Evolutionary conservation across 2,329 filamentous ascomycete genomes (phyloP).

Genomic region (Tolypocladium cylindrosporum): DNA sequence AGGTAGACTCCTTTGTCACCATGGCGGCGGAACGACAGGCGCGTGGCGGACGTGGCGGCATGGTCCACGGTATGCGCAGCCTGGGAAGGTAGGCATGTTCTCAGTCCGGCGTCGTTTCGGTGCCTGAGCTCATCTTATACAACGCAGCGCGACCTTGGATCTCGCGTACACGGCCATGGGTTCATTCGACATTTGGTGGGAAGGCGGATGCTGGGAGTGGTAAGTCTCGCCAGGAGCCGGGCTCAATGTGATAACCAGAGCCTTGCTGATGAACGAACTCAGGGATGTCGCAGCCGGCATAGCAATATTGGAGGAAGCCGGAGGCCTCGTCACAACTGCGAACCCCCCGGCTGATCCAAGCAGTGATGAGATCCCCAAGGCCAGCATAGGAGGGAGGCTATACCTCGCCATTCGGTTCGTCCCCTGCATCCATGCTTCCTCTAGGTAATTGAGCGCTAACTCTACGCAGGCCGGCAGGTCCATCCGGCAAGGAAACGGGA

Average conservation of each 20-base stretch:
- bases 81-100: slow-evolving; percentile 39
- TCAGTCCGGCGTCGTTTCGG: background rate
- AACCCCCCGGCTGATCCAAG: slow-evolving; percentile 54
- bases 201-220: slow-evolving; percentile 76
- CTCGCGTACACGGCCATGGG: slow-evolving; percentile 68
- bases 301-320: slow-evolving; percentile 62
- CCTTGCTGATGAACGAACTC: background rate
- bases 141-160: slow-evolving; percentile 56
- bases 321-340: slow-evolving; percentile 63
- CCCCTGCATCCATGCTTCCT: background rate
- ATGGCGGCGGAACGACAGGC: slow-evolving; percentile 60
- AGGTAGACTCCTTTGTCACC: slow-evolving; percentile 66
- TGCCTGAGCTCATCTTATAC: background rate
- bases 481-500: background rate
- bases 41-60: slow-evolving; percentile 57
- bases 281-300: slow-evolving; percentile 70
- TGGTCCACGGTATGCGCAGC: slow-evolving; percentile 69
- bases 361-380: slow-evolving; percentile 47
- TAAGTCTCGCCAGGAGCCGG: slow-evolving; percentile 19
- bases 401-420: slow-evolving; percentile 56
- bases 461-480: slow-evolving; percentile 46
- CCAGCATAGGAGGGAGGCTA: slow-evolving; percentile 54
- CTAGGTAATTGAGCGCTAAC: background rate
- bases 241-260: background rate
- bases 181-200: slow-evolving; percentile 73